Evolutionary conservation across 2,329 filamentous ascomycete genomes (phyloP).

Genomic region (Colletotrichum simmondsii): DNA sequence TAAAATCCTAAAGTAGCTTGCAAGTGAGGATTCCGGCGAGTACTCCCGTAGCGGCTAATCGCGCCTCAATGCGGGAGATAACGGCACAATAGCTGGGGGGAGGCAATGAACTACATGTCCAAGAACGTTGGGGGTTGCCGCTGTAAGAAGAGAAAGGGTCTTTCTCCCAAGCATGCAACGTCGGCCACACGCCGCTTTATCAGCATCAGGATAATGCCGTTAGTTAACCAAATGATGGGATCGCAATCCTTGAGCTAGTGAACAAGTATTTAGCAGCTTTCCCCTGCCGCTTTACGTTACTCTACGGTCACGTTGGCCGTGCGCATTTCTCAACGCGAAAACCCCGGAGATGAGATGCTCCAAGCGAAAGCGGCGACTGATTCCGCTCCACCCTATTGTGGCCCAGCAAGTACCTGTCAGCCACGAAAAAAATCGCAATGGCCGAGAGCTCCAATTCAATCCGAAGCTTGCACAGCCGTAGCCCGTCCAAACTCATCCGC

Average conservation of each 20-base stretch:
- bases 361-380: background rate
- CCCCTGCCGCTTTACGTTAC: background rate
- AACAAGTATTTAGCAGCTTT: background rate
- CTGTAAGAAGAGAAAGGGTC: background rate
- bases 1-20: too few relatives aligned
- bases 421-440: slow-evolving; percentile 17
- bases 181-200: background rate
- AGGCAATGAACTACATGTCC: background rate
- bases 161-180: background rate
- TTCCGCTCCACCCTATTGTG: background rate
- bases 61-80: slow-evolving; percentile 35
- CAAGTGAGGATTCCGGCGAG: background rate
- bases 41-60: slow-evolving; percentile 24
- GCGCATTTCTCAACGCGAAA: background rate
- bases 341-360: background rate
- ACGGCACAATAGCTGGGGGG: slow-evolving; percentile 7
- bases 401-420: background rate
- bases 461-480: slow-evolving; percentile 4
- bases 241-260: background rate
- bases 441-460: slow-evolving; percentile 10
- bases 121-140: slow-evolving; percentile 16
- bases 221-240: background rate
- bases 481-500: slow-evolving; percentile 2
- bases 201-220: background rate
- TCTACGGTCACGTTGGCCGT: background rate